phyloP scores from a whole-genome alignment of 345 rosid species.

The Citrus sp. region DNA sequence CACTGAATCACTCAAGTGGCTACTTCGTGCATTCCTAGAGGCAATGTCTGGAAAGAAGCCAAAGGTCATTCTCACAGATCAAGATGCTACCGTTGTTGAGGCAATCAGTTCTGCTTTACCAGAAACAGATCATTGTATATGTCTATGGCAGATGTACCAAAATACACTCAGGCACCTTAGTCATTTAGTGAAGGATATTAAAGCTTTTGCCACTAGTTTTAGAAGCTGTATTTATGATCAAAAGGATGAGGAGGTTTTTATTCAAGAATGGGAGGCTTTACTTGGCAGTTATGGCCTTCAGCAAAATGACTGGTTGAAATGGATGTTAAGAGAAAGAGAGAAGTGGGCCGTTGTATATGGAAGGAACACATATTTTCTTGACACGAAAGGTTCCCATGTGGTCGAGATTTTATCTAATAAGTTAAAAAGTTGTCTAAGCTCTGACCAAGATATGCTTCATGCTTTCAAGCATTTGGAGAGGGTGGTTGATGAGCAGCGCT shows the following conservation, averaged over 20 bases:
- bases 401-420: conserved; percentile 29
- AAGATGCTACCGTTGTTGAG: conserved; percentile 30
- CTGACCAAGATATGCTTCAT: conserved; percentile 23
- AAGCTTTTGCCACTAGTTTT: conserved; percentile 22
- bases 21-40: conserved; percentile 27
- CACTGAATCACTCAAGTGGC: conserved; percentile 32
- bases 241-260: conserved; percentile 29
- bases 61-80: conserved; percentile 35
- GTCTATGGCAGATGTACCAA: conserved; percentile 36
- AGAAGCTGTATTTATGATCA: conserved; percentile 29
- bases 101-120: conserved; percentile 32
- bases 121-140: conserved; percentile 24
- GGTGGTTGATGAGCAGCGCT: conserved; percentile 23
- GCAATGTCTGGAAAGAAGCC: conserved; percentile 43
- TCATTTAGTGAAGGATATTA: conserved; percentile 11
- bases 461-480: conserved; percentile 27
- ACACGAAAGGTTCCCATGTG: conserved; percentile 17
- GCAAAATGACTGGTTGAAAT: conserved; percentile 34
- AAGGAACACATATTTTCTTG: conserved; percentile 20
- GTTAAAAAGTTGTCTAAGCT: conserved; percentile 19
- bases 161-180: conserved; percentile 34
- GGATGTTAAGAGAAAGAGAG: conserved; percentile 32
- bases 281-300: conserved; percentile 26
- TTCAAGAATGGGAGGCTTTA: conserved; percentile 28
- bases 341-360: conserved; percentile 29